Percentiles rank a stretch among this genome's conserved stretches.
phyloP scores from a whole-genome alignment of 345 rosid species.

The Rhodamnia rubescens region DNA sequence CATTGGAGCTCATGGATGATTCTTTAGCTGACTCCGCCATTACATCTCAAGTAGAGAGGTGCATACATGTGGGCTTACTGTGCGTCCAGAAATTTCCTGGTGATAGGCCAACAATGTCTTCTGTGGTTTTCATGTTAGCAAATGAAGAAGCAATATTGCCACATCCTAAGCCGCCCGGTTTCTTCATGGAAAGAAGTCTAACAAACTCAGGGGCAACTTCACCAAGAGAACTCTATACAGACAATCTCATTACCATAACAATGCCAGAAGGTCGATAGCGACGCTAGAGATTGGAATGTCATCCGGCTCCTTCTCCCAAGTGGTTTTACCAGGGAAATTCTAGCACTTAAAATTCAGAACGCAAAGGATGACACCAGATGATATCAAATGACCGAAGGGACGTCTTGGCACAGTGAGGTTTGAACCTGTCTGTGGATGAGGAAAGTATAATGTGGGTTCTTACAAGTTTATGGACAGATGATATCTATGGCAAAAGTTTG shows the following conservation, averaged over 20 bases:
- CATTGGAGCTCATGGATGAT: constrained; percentile 2
- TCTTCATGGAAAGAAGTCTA: neutral
- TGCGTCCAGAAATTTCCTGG: constrained; percentile 10
- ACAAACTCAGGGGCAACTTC: neutral
- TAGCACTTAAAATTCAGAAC: neutral
- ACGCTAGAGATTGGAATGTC: neutral
- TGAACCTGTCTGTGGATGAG: neutral
- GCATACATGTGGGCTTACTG: constrained; percentile 8
- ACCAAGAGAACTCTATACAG: neutral
- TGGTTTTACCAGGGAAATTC: neutral
- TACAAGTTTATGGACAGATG: neutral
- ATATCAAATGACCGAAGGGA: neutral
- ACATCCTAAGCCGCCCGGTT: constrained; percentile 16
- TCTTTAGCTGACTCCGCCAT: neutral
- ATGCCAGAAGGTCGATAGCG: neutral
- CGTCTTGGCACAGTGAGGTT: neutral
- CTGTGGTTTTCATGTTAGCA: constrained; percentile 9
- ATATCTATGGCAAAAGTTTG: neutral
- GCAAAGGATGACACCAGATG: neutral
- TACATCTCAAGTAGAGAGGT: neutral
- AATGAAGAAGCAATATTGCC: constrained; percentile 5
- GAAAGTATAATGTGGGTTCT: neutral
- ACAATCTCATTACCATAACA: constrained; percentile 5
- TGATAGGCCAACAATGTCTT: constrained; percentile 15
- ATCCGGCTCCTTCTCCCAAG: neutral